Conservation (phyloP, 1,284 basidiomycete genomes). For the Ceratobasidium papillatum region DNA sequence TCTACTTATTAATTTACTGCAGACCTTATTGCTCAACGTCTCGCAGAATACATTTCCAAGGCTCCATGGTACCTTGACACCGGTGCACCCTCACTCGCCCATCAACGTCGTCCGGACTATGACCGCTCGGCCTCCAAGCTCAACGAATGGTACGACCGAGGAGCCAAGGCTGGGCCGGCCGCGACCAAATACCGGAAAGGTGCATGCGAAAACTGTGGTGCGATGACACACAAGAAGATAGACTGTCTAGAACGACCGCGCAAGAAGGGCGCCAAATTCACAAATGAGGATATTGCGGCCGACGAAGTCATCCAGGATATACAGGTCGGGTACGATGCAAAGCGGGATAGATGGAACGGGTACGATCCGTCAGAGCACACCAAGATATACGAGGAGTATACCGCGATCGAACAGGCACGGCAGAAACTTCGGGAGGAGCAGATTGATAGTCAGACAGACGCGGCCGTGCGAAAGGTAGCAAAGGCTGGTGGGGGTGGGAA, state of each 20-base stretch:
- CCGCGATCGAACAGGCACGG: slow-evolving; percentile 89
- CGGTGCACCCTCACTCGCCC: slow-evolving; percentile 88
- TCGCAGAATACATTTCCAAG: slow-evolving; percentile 87
- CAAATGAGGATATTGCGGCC: slow-evolving; percentile 87
- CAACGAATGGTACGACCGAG: slow-evolving; percentile 92
- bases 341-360: slow-evolving; percentile 98
- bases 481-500: slow-evolving; percentile 77
- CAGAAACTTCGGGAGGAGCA: slow-evolving; percentile 93
- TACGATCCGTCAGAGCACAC: slow-evolving; percentile 91
- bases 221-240: slow-evolving; percentile 89
- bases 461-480: slow-evolving; percentile 81
- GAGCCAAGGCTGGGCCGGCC: slow-evolving; percentile 84
- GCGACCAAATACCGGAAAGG: slow-evolving; percentile 97
- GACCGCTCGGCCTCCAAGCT: slow-evolving; percentile 74
- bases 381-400: slow-evolving; percentile 91
- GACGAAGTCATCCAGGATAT: slow-evolving; percentile 91
- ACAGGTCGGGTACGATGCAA: slow-evolving; percentile 88
- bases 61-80: slow-evolving; percentile 99
- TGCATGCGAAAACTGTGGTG: slow-evolving; percentile 98
- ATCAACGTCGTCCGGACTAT: slow-evolving; percentile 85
- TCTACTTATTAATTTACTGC: not conserved
- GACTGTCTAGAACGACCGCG: slow-evolving; percentile 97
- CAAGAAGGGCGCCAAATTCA: slow-evolving; percentile 95
- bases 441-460: slow-evolving; percentile 92
- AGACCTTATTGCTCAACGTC: slow-evolving; percentile 15